Percentiles rank a stretch among this genome's conserved stretches.
Evolutionary conservation across 2,329 filamentous ascomycete genomes (phyloP).

Genomic region (Calonectria pauciramosa): DNA sequence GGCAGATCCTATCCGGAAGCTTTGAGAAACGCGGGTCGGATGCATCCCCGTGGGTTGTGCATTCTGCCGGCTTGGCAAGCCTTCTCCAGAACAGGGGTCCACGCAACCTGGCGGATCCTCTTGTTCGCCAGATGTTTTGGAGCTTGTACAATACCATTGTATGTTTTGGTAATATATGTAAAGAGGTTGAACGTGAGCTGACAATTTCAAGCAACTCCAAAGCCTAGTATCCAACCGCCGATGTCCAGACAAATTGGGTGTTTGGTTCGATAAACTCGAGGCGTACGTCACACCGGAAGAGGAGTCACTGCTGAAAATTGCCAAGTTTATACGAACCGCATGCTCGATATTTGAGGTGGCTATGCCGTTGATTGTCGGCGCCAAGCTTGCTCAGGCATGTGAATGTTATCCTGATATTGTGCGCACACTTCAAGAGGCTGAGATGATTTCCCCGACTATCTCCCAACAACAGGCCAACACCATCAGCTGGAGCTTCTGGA

Average conservation of each 20-base stretch:
- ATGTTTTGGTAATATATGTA: neutral
- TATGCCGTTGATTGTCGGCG: neutral
- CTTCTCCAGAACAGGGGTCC: neutral
- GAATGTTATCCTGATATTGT: neutral
- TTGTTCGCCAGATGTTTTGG: neutral
- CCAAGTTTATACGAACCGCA: neutral
- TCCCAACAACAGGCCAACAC: neutral
- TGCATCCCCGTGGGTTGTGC: neutral
- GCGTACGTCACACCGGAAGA: neutral
- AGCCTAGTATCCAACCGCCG: neutral
- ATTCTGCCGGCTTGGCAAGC: neutral
- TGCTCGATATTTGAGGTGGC: neutral
- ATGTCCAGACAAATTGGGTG: neutral
- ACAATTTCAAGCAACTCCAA: neutral
- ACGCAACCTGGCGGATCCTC: neutral
- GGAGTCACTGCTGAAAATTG: neutral
- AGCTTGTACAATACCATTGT: neutral
- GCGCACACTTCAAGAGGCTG: neutral
- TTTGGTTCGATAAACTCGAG: neutral
- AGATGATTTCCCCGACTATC: neutral
- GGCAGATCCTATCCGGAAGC: neutral
- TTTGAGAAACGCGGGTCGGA: neutral
- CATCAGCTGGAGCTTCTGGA: neutral
- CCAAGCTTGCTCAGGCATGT: neutral
- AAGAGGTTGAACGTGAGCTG: neutral